Evolutionary conservation across 2,329 filamentous ascomycete species (phyloP).

Genomic region (Emericellopsis cladophorae): DNA sequence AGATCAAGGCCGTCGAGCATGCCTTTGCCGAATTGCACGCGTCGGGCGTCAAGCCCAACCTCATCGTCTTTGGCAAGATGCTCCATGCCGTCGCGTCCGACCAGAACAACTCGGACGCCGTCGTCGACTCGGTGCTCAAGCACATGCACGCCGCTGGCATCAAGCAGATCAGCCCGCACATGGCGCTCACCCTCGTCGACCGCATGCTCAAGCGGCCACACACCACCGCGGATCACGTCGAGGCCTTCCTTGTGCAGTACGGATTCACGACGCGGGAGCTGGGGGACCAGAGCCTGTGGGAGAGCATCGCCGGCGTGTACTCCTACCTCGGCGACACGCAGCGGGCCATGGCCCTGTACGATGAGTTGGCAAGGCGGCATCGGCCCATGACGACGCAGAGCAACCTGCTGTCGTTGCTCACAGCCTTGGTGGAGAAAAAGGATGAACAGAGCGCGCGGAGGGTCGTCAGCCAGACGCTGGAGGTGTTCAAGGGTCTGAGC

Average conservation of each 20-base stretch:
- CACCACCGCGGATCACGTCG: constrained; percentile 45
- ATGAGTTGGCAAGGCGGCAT: constrained; percentile 24
- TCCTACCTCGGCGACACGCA: constrained; percentile 36
- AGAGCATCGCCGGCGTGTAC: constrained; percentile 57
- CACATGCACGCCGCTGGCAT: constrained; percentile 46
- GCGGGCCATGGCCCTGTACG: constrained; percentile 35
- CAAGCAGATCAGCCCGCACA: constrained; percentile 41
- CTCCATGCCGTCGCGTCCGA: constrained; percentile 37
- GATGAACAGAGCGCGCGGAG: constrained; percentile 14
- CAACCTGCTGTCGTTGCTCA: constrained; percentile 29
- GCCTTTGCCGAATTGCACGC: constrained; percentile 46
- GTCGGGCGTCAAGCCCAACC: constrained; percentile 45
- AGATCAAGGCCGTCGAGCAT: constrained; percentile 35
- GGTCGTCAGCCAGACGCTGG: constrained; percentile 18
- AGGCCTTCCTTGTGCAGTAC: constrained; percentile 45
- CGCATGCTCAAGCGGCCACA: constrained; percentile 49
- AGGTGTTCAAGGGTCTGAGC: constrained; percentile 6
- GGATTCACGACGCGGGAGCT: constrained; percentile 21
- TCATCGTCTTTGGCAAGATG: constrained; percentile 55
- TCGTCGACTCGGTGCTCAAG: constrained; percentile 46
- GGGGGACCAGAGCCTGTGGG: constrained; percentile 54
- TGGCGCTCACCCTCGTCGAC: constrained; percentile 63
- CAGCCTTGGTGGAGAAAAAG: constrained; percentile 12
- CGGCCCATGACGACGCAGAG: constrained; percentile 27
- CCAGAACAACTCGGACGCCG: constrained; percentile 24